Percentiles rank a stretch among this genome's conserved stretches.
Conservation (phyloP, 2,329 filamentous ascomycete genomes). For the Alternaria sp. region DNA sequence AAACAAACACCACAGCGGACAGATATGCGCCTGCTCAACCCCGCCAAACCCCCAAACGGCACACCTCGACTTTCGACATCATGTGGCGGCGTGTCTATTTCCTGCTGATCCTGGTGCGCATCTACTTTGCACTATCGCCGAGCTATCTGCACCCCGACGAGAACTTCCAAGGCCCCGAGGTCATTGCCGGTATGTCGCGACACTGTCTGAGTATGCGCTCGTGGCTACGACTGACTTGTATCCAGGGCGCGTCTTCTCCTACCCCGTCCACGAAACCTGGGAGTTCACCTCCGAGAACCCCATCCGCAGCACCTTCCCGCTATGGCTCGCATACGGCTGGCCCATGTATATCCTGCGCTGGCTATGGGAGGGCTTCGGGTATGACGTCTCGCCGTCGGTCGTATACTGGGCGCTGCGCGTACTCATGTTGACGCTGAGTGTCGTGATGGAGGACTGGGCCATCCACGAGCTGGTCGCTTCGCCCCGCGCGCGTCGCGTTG, state of each 20-base stretch:
- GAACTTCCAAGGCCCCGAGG: constrained; percentile 97
- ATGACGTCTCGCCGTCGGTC: constrained; percentile 79
- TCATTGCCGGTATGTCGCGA: constrained; percentile 77
- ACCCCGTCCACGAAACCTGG: constrained; percentile 90
- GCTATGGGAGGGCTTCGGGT: constrained; percentile 87
- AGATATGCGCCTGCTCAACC: constrained; percentile 42
- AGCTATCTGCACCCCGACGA: constrained; percentile 99
- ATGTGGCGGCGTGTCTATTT: constrained; percentile 96
- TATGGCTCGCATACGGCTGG: constrained; percentile 94
- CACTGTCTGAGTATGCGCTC: not conserved
- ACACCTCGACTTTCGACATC: constrained; percentile 36
- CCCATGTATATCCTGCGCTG: constrained; percentile 93
- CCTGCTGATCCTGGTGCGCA: constrained; percentile 80
- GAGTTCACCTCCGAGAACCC: constrained; percentile 90
- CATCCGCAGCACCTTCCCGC: constrained; percentile 92
- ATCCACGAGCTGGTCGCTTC: constrained; percentile 87
- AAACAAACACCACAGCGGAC: constrained; percentile 20
- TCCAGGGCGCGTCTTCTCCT: constrained; percentile 87
- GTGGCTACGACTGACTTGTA: constrained; percentile 15
- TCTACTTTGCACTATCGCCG: constrained; percentile 92
- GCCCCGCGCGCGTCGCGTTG: constrained; percentile 71
- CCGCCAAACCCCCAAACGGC: constrained; percentile 18
- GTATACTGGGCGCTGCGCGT: constrained; percentile 89
- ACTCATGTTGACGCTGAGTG: constrained; percentile 93
- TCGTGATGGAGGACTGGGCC: constrained; percentile 97